These are phyloP conservation scores for Backusella australiensis DNA, from an alignment of 192 early-diverging fungal species.

Conservation along the genomic window DNA sequence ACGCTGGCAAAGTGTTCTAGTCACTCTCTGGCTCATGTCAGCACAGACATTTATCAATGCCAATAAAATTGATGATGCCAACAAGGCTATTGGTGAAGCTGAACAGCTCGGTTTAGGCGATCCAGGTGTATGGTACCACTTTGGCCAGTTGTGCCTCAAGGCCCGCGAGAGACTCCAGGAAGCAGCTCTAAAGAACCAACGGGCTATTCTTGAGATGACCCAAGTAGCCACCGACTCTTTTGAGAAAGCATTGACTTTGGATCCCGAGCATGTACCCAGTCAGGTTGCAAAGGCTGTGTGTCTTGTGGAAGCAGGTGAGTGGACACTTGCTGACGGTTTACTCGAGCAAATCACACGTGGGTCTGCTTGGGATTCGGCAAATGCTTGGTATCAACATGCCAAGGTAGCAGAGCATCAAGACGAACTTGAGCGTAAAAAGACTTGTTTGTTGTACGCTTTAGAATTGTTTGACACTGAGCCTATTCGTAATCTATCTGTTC, in stretches of 20 bases:
- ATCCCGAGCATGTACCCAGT: conserved; percentile 1
- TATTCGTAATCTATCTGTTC: conserved; percentile 35
- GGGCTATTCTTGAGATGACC: not conserved
- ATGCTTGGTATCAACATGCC: conserved; percentile 31
- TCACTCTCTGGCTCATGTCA: conserved; percentile 10
- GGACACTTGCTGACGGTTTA: not conserved
- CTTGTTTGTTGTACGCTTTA: conserved; percentile 54
- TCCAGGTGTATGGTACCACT: conserved; percentile 33
- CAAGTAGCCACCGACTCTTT: not conserved
- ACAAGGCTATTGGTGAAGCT: conserved; percentile 6
- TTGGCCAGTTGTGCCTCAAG: conserved; percentile 30
- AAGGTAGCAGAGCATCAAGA: conserved; percentile 41
- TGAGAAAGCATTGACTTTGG: conserved; percentile 4
- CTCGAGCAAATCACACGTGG: not conserved
- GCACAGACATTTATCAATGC: conserved; percentile 4
- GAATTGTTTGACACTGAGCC: conserved; percentile 49
- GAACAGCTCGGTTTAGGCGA: conserved; percentile 5
- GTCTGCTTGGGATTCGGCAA: not conserved
- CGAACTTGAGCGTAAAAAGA: conserved; percentile 42
- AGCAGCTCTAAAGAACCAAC: not conserved
- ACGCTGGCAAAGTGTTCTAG: conserved; percentile 4
- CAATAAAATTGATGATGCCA: not conserved
- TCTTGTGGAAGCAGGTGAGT: not conserved
- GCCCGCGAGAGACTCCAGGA: not conserved
- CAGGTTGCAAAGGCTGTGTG: not conserved